Evolutionary conservation across 768 basidiomycete species (phyloP), one percentile per base, ranked within the genome.

Genomic region (Tulasnella sp.): DNA sequence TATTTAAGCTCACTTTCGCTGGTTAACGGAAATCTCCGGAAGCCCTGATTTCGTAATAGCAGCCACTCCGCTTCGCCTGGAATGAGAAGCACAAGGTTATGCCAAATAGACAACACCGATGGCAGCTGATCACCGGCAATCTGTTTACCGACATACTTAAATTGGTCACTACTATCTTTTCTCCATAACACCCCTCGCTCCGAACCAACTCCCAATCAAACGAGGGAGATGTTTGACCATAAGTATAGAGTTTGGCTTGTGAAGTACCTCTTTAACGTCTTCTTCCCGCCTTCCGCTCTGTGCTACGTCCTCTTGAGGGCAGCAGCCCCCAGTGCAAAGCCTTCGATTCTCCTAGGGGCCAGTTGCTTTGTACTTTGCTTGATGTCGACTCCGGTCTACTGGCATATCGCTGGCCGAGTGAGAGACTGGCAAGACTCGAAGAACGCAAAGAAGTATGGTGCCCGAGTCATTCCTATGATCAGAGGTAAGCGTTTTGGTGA

Each of bases 371-470:
- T 12, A 30, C 5, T 42, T 4, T 59, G 49, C 59, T 15, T 60
- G 7, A 19, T 60, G 10, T 42, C 43, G 3, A 29, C 52, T 2
- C 50, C 49, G 21, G 3, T 49, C 15, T 61, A 45, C 30, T 61
- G 60, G 56, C 24, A n/a, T 4, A 43, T 10, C 42, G 19, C 22
- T 19, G 31, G 60, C 38, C 34, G 48, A 31, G 25, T 54, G 2
- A 10, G 19, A 11, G 27, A 57, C 24, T 59, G 57, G 56, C 22
- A 34, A 27, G 58, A 55, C 21, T 19, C 25, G 3, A 21, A n/a
- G 5, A 31, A 53, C 19, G 56, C 60, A 3, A 3, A 25, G 53
- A 55, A 49, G 43, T 27, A 45, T 10, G 60, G 60, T n/a, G 60
- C 38, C 24, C 25, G 19, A 30, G 19, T 46, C 10, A 11, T 46